Evolutionary conservation across 208 protist genomes (phyloP), one percentile per base, ranked within the genome.

Genomic region (Wallacemonas sp.): DNA sequence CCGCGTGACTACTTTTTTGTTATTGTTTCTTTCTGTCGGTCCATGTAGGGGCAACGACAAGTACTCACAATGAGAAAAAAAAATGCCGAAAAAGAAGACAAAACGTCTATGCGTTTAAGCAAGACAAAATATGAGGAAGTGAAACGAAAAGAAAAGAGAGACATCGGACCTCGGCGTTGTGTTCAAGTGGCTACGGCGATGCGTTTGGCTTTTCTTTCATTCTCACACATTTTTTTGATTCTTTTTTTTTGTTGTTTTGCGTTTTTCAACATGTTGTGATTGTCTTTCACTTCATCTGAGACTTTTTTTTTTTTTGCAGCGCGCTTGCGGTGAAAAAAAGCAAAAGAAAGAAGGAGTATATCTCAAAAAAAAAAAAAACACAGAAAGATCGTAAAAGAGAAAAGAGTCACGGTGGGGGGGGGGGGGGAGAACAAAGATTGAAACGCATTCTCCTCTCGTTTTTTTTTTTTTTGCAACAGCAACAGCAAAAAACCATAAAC

Each of bases 51-150:
- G n/a, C n/a, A n/a, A n/a, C n/a, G 36, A 41, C 14, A 14, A 41
- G 36, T 41, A 41, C 36, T 14, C 9, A 6, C 36, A 41, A 14
- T 41, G 6, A 6, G 9, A 41, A 14, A 41, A 14, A 14, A 41
- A 14, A 6, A n/a, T 14, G 14, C 14, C 14, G 9, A 41, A 49
- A 5, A 49, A 21, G 45, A 41, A 31, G 39, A 31, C 2, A 55
- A 34, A 53, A 21, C 30, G 11, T 28, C 8, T 42, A 42, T 17
- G 9, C 36, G 15, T 17, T 9, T 17, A 42, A 42, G 19, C 44
- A 49, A 49, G 17, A 68, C 30, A 70, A 63, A 63, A 49, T 53
- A 51, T 53, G 22, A 51, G 54, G 28, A 51, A 15, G 19, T 17
- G 36, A 41, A 14, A 6, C 9, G 9, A 41, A 41, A 6, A 41